Evolutionary conservation across 176 grass and related monocot genomes (phyloP).

Genomic region (Elymus sibiricus): DNA sequence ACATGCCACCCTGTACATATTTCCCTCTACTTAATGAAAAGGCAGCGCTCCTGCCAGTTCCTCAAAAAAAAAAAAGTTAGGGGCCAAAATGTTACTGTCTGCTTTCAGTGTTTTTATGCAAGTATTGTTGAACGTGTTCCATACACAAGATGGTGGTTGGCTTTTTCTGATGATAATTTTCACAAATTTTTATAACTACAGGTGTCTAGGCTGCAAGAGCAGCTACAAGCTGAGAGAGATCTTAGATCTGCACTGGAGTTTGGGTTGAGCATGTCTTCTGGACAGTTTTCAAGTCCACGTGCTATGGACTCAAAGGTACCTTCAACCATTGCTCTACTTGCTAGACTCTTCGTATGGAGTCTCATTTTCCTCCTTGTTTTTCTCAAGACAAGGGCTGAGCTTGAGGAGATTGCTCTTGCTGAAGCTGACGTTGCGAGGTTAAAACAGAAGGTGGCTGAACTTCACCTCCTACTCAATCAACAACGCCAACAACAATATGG

Average conservation of each 20-base stretch:
- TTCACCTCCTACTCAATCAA: slow-evolving; percentile 98
- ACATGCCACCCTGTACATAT: too few species aligned
- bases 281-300: slow-evolving; percentile 73
- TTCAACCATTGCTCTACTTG: slow-evolving; percentile 10
- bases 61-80: too few species aligned
- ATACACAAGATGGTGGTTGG: slow-evolving; percentile 16
- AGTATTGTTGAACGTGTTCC: slow-evolving; percentile 7
- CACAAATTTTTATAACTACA: slow-evolving; percentile 30
- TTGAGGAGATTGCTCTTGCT: slow-evolving; percentile 92
- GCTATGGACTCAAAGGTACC: slow-evolving; percentile 89
- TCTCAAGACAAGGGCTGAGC: slow-evolving; percentile 84
- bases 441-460: slow-evolving; percentile 91
- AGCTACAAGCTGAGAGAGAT: slow-evolving; percentile 96
- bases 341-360: slow-evolving; percentile 15
- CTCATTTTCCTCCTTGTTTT: slow-evolving; percentile 32
- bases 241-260: slow-evolving; percentile 96
- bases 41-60: too few species aligned
- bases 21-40: too few species aligned
- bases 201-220: slow-evolving; percentile 99
- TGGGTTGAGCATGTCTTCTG: slow-evolving; percentile 97
- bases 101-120: not conserved
- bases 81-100: not conserved
- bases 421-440: slow-evolving; percentile 95
- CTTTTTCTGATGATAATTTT: slow-evolving; percentile 5
- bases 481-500: slow-evolving; percentile 83